Evolutionary conservation across 257 asterid genomes (phyloP).

Genomic region (Cruciata laevipes): DNA sequence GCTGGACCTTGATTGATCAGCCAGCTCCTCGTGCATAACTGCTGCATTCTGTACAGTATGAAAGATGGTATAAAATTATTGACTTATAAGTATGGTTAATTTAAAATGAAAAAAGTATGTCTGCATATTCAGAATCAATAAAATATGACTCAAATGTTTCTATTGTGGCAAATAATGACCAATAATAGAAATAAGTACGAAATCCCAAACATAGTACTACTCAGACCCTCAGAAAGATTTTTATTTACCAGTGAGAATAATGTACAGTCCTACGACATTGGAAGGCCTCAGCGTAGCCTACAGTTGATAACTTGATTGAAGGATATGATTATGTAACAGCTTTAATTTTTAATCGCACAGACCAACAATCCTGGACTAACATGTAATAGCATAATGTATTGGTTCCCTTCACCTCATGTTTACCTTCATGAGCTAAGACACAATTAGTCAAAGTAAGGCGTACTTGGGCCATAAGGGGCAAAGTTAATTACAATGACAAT

Average conservation of each 20-base stretch:
- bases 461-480: not conserved
- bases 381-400: not conserved
- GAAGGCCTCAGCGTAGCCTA: not conserved
- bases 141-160: not conserved
- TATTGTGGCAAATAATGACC: not conserved
- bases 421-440: not conserved
- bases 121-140: not conserved
- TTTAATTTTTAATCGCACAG: not conserved
- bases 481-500: not conserved
- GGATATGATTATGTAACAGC: not conserved
- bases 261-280: not conserved
- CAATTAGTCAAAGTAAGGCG: not conserved
- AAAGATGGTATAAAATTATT: conserved; percentile 3
- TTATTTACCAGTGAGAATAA: not conserved
- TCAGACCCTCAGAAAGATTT: not conserved
- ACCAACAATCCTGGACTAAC: not conserved
- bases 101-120: conserved; percentile 1
- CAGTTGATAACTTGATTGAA: not conserved
- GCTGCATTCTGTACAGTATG: conserved; percentile 37
- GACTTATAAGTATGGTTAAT: conserved; percentile 11
- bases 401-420: not conserved
- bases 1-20: conserved; percentile 23
- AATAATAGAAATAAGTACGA: not conserved
- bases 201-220: not conserved
- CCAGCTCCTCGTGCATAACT: conserved; percentile 24